These are phyloP conservation scores for Ruellia speciosa DNA, from an alignment of 305 asterid species.

Conservation along the genomic window DNA sequence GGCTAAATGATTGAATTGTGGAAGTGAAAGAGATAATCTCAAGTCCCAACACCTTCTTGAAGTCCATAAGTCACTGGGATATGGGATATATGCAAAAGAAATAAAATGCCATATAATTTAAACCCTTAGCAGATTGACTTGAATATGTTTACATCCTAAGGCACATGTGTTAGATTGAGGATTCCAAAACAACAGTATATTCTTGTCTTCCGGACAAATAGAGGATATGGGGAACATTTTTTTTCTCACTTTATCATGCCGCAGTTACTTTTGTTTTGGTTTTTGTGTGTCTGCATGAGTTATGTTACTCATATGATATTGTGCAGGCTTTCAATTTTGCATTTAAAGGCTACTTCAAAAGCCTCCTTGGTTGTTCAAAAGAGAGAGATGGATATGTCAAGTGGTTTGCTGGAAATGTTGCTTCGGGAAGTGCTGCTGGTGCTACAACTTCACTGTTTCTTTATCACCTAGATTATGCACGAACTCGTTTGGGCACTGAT, in stretches of 20 bases:
- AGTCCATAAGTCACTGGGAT: neutral
- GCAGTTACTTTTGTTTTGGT: neutral
- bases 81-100: constrained; percentile 1
- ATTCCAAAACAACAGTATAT: neutral
- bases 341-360: constrained; percentile 76
- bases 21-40: neutral
- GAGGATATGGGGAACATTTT: neutral
- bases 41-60: neutral
- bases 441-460: constrained; percentile 87
- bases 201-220: neutral
- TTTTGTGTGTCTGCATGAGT: neutral
- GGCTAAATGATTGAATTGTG: neutral
- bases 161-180: neutral
- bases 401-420: constrained; percentile 96
- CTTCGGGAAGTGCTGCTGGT: constrained; percentile 99
- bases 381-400: constrained; percentile 45
- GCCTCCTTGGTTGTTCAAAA: constrained; percentile 63
- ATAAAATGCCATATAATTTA: constrained; percentile 3
- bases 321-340: constrained; percentile 88
- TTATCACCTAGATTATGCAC: constrained; percentile 87
- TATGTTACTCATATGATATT: constrained; percentile 3
- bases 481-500: constrained; percentile 84
- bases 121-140: neutral
- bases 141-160: neutral
- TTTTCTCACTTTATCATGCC: neutral